Evolutionary conservation across 176 grass and related monocot genomes (phyloP), one percentile per base, ranked within the genome.

Genomic region (Saccharum officinarum): DNA sequence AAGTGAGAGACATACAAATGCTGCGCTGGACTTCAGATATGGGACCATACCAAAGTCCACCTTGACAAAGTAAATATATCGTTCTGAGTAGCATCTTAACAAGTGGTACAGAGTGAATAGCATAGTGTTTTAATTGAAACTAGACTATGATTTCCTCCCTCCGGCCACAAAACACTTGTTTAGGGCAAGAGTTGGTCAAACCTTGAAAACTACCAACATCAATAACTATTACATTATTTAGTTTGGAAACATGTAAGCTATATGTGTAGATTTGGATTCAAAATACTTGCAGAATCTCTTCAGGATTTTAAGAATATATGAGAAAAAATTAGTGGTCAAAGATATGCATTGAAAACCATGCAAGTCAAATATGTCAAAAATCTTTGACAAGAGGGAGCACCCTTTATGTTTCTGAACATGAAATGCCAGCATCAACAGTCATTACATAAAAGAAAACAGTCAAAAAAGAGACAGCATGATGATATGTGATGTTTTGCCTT

Each of bases 141-240:
- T 31, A 86, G 42, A 66, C 6, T 73, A 73, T 42, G 22, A 55
- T 42, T 30, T 87, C 55, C 47, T 67, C 57, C 54, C 54, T 60
- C 57, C 1, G 9, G 55, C 57, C 57, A 60, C 22, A 60, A n/a
- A 60, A 60, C 3, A 8, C 16, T 22, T 57, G 54, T 22, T 57
- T 57, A 18, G 20, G 54, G 54, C 18, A n/a, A 54, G 17, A 60
- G 2, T 60, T 60, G 3, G 3, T 25, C 3, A 25, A 60, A 25
- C 57, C 2, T 60, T 60, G 22, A 60, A 60, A 4, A 23, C 57
- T 60, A 23, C 22, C 22, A 60, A n/a, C 57, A 60, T 60, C 22
- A 60, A 60, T 60, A 60, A 23, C 57, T 60, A 60, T 62, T 62
- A 26, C n/a, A 62, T 25, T 62, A 62, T 26, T 62, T 26, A 62